Evolutionary conservation across 768 basidiomycete genomes (phyloP).

Genomic region (Boletus vinaceobasis): DNA sequence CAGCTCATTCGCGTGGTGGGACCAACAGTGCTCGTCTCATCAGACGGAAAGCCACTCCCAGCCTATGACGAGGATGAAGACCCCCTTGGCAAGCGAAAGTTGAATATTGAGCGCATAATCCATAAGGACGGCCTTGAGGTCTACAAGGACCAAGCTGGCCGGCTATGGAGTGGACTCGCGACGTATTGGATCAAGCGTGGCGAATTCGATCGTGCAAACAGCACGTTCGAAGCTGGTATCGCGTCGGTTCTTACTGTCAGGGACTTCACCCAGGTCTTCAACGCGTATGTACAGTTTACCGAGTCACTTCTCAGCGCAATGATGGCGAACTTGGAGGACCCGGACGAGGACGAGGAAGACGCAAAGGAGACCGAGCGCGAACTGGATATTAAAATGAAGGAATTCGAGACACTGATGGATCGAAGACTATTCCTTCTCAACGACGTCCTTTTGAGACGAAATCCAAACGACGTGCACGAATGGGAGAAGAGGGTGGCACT

Average conservation of each 20-base stretch:
- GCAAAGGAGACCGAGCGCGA: slow-evolving; percentile 77
- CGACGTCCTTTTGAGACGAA: slow-evolving; percentile 87
- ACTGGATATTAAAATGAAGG: slow-evolving; percentile 83
- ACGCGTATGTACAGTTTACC: slow-evolving; percentile 91
- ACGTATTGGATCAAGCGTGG: slow-evolving; percentile 98
- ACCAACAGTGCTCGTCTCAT: slow-evolving; percentile 50
- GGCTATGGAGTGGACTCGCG: slow-evolving; percentile 92
- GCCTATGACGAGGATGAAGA: slow-evolving; percentile 84
- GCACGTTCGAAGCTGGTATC: slow-evolving; percentile 86
- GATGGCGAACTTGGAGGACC: slow-evolving; percentile 80
- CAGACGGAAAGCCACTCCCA: slow-evolving; percentile 47
- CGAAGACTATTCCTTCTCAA: slow-evolving; percentile 94
- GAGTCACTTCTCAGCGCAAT: slow-evolving; percentile 86
- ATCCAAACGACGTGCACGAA: slow-evolving; percentile 97
- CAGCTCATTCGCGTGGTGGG: slow-evolving; percentile 71
- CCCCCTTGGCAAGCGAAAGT: slow-evolving; percentile 58
- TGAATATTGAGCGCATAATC: slow-evolving; percentile 87
- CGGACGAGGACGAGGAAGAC: slow-evolving; percentile 79
- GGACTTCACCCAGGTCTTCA: slow-evolving; percentile 97
- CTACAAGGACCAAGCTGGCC: slow-evolving; percentile 96
- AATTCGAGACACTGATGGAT: slow-evolving; percentile 93
- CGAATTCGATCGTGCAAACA: slow-evolving; percentile 88
- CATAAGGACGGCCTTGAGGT: slow-evolving; percentile 80
- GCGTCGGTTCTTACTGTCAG: slow-evolving; percentile 84
- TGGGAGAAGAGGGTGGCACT: slow-evolving; percentile 98